Percentiles rank a stretch among this genome's conserved stretches.
These are phyloP conservation scores for Wickerhamiella australiensis DNA, from an alignment of 805 yeast genomes.

Conservation along the genomic window DNA sequence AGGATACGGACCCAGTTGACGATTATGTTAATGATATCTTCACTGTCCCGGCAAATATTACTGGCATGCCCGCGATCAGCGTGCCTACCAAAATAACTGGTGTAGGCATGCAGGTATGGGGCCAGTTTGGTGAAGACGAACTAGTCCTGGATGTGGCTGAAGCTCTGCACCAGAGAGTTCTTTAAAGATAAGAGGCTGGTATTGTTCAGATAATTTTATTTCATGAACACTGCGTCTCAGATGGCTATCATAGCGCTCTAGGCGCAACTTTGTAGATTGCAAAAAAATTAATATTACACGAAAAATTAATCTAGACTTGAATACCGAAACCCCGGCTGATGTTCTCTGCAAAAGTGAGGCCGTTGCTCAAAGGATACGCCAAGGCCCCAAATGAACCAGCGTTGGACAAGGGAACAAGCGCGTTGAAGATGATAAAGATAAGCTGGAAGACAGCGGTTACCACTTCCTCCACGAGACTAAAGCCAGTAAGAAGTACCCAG, in stretches of 20 bases:
- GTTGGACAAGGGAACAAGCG: background rate
- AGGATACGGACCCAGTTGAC: conserved; percentile 37
- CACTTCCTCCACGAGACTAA: background rate
- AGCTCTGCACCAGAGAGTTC: conserved; percentile 5
- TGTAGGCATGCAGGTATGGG: conserved; percentile 68
- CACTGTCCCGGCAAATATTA: conserved; percentile 82
- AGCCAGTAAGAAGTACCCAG: background rate
- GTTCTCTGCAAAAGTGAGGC: background rate
- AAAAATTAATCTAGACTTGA: background rate
- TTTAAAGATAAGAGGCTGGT: background rate
- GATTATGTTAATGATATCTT: conserved; percentile 71
- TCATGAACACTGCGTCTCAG: no score
- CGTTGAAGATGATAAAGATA: background rate
- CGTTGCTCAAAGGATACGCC: background rate
- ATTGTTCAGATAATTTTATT: no score
- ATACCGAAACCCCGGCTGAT: background rate
- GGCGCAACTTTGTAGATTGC: no score
- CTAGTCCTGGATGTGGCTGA: conserved; percentile 39
- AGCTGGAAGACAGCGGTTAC: background rate
- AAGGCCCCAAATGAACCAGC: background rate
- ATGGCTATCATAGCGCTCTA: no score
- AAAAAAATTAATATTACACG: background rate
- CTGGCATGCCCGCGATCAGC: conserved; percentile 78
- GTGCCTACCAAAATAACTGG: conserved; percentile 46
- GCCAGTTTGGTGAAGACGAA: conserved; percentile 75